Base-by-base conservation (phyloP, 495 filamentous ascomycete species). In the Penicillium roqueforti region DNA sequence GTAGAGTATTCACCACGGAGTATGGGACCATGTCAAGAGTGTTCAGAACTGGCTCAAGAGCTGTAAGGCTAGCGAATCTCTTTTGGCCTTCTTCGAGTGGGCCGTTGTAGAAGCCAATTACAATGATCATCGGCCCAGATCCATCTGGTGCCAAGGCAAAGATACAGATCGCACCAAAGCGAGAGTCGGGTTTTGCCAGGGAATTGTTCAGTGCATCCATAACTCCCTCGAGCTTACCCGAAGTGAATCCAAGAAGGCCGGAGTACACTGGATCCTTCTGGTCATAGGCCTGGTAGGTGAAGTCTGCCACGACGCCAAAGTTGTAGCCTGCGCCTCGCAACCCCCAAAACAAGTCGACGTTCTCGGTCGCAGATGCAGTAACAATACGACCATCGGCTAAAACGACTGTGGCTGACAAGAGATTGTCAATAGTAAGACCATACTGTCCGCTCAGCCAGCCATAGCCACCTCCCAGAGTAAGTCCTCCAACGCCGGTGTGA, bases 401-500 rank as follows among this genome's bases (percentile, higher is more conserved):
- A 1, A 83, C 80, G 7, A 83, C 68, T 18, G 69, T 58, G 10
- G 69, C 74, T 6, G 68, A 67, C 8, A 82, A 55, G 1, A 83
- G 69, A 54, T 76, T 78, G 66, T 83, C 81, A 53, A 81, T 75
- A 0, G 69, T 71, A 10, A 82, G 68, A 11, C 81, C 82, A 53
- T 81, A 65, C 26, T 66, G 53, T 2, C 75, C 75, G 41, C 68
- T 71, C 8, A 84, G 66, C 65, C 72, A 77, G 22, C 81, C 81
- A 56, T 81, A 79, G 3, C 83, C 81, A 0, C 81, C 81, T 5
- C 81, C 80, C 2, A 85, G 67, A 0, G 79, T 83, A 23, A 83
- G 60, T 5, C 83, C 83, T 2, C 80, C 81, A 20, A 85, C 74
- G 25, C 83, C 82, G 20, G 78, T 81, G 51, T 81, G 74, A 56